A percentile compares a stretch with the other conserved stretches of the same genome.
These are phyloP conservation scores for Lavandula angustifolia DNA, from an alignment of 257 asterid genomes.

Conservation along the genomic window DNA sequence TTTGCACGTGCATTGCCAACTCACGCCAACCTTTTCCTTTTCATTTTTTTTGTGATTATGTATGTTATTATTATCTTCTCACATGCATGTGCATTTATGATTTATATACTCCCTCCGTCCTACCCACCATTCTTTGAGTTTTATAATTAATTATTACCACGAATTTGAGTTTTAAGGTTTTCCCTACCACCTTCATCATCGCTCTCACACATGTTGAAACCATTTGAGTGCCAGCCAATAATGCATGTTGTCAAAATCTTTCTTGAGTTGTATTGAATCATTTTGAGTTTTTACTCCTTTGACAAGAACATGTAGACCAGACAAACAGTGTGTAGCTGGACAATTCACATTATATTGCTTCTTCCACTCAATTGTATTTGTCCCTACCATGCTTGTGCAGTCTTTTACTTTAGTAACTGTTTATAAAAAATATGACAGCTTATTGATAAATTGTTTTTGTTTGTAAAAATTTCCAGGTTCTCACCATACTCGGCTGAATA, in stretches of 20 bases:
- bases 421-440: not conserved
- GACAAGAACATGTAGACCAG: not conserved
- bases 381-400: too few relatives aligned
- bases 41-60: too few relatives aligned
- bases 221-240: slow-evolving; percentile 25
- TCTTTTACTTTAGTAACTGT: not conserved
- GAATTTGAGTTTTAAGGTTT: slow-evolving; percentile 8
- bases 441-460: slow-evolving; percentile 21
- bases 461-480: slow-evolving; percentile 58
- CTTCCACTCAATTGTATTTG: not conserved
- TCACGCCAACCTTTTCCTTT: too few relatives aligned
- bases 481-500: slow-evolving; percentile 65
- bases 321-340: slow-evolving; percentile 13
- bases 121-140: too few relatives aligned
- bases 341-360: slow-evolving; percentile 13
- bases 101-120: too few relatives aligned
- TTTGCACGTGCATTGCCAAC: slow-evolving; percentile 69
- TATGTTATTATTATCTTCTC: too few relatives aligned
- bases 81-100: not conserved
- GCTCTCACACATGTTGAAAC: slow-evolving; percentile 31
- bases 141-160: too few relatives aligned
- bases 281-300: slow-evolving; percentile 24
- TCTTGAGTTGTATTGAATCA: slow-evolving; percentile 33
- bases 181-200: slow-evolving; percentile 34
- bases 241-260: not conserved